Percentiles rank a stretch among this genome's conserved stretches.
These are phyloP conservation scores for Amauroascus niger DNA, from an alignment of 2,329 filamentous ascomycete genomes.

Conservation along the genomic window DNA sequence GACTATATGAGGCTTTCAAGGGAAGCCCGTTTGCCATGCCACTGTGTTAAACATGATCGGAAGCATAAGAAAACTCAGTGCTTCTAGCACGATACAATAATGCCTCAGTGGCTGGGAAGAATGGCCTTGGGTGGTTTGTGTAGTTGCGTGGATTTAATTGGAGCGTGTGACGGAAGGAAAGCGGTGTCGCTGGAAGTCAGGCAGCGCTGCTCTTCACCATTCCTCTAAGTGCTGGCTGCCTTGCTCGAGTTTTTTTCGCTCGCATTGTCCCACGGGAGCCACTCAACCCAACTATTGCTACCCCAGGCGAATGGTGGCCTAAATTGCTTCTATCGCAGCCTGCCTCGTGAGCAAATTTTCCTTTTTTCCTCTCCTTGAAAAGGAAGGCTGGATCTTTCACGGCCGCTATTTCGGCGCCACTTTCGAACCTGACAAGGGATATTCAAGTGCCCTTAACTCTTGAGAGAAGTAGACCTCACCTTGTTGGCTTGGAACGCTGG, in stretches of 20 bases:
- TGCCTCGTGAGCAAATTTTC: not conserved
- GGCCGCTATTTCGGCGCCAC: not conserved
- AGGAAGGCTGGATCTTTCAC: not conserved
- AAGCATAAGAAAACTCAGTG: not conserved
- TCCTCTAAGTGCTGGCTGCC: too few relatives aligned
- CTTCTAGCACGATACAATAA: not conserved
- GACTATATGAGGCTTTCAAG: too few relatives aligned
- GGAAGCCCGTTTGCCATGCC: too few relatives aligned
- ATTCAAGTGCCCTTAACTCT: not conserved
- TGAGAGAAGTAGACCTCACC: not conserved
- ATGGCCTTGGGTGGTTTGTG: not conserved
- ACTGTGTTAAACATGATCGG: not conserved
- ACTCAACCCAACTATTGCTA: not conserved
- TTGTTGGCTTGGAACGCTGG: not conserved
- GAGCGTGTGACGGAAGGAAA: too few relatives aligned
- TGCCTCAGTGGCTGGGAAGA: not conserved
- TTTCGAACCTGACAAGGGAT: not conserved
- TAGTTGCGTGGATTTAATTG: too few relatives aligned
- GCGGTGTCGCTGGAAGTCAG: too few relatives aligned
- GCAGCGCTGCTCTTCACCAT: too few relatives aligned
- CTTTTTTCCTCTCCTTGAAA: not conserved
- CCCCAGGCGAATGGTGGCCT: not conserved
- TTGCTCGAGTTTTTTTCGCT: not conserved
- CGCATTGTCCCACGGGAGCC: not conserved
- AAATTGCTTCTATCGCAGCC: not conserved